Evolutionary conservation across 257 asterid species (phyloP), one percentile per base, ranked within the genome.

Genomic region (Dorcoceras hygrometricum): DNA sequence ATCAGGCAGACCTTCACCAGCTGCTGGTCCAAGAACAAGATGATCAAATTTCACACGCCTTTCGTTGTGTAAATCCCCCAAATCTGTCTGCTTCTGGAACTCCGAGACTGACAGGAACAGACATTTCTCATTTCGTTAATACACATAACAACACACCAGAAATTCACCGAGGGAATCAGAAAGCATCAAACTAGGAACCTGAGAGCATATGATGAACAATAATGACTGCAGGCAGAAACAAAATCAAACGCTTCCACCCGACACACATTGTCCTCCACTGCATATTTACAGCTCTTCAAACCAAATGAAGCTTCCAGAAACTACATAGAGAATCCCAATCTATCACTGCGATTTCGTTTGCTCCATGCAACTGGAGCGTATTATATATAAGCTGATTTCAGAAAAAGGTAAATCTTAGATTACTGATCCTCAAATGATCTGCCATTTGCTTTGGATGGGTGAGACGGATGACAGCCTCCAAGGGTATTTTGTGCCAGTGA

Each of bases 21-120:
- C 86, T 68, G 96, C 95, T 69, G 95, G 90, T 65, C 96, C 99
- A 50, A 86, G 84, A 72, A 86, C 70, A 57, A 90, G 79, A 84
- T 68, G 96, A 82, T 85, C 89, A 18, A 69, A 73, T 63, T 93
- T 93, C 75, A 79, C 80, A 23, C 72, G 81, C 72, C 81, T 79
- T 29, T 71, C 79, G 60, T 59, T 74, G 36, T 31, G 80, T 12
- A 66, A 74, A 80, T 66, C 73, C 66, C 73, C 71, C 26, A 63
- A 66, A 75, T 71, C 39, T 16, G 75, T 51, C 11, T 77, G 76
- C 36, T 76, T 76, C 61, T 83, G 84, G 70, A 90, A 72, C 77
- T 85, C 91, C 70, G 70, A 75, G 85, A 86, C 99, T 93, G 81
- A 65, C 57, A 80, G n/a, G 71, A 71, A 54, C 48, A 67, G 32